Conservation (phyloP, 78 protist genomes). For the Cyanophora paradoxa region DNA sequence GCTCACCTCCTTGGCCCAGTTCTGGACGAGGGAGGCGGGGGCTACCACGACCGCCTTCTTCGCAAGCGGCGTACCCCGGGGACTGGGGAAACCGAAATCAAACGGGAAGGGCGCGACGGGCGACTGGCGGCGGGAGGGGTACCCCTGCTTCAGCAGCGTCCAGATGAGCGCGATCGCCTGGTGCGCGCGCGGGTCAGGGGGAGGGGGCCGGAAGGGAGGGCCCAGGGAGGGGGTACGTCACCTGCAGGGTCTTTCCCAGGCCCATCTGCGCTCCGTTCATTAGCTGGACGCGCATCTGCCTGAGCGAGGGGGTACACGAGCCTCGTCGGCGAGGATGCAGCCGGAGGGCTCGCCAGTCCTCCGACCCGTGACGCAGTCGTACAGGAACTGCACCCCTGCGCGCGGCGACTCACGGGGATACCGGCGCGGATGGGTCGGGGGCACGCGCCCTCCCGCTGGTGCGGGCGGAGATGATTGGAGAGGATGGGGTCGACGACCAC, state of each 20-base stretch:
- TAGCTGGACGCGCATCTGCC: too few species aligned
- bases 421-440: too few species aligned
- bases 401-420: too few species aligned
- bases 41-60: neutral
- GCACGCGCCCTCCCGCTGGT: conserved; percentile 28
- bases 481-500: neutral
- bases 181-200: too few species aligned
- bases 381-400: conserved; percentile 23
- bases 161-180: conserved; percentile 68
- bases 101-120: neutral
- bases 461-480: neutral
- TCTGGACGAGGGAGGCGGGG: conserved; percentile 6
- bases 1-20: neutral
- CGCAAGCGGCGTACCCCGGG: neutral
- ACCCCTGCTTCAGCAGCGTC: conserved; percentile 66
- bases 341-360: neutral
- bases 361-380: neutral
- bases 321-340: conserved; percentile 27
- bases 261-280: too few species aligned
- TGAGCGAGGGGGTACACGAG: too few species aligned
- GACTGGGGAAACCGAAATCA: neutral
- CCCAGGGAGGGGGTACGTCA: too few species aligned
- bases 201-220: too few species aligned
- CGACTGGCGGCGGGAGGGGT: neutral
- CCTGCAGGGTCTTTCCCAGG: conserved; percentile 17